phyloP scores from a whole-genome alignment of 1,284 basidiomycete species.

The Fomes fomentarius region DNA sequence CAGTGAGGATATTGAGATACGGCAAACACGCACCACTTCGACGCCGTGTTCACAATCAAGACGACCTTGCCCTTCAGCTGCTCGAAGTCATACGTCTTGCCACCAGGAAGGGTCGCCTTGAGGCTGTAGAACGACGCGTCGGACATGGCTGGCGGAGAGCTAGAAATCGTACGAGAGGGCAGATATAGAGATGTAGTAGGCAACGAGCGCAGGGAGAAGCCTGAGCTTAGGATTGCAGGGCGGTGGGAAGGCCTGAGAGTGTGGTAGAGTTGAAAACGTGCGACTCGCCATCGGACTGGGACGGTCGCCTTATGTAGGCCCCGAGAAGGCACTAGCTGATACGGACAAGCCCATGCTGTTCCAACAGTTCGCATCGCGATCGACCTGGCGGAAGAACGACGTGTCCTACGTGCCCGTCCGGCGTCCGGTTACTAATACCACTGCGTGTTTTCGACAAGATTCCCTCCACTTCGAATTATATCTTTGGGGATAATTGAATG shows the following conservation, averaged over 20 bases:
- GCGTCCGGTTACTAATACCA: no score
- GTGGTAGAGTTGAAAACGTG: background rate
- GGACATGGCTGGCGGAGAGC: conserved; percentile 18
- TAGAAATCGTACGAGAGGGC: conserved; percentile 7
- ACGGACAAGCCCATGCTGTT: no score
- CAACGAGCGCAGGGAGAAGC: background rate
- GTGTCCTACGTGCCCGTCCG: no score
- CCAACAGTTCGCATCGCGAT: no score
- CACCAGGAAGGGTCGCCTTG: conserved; percentile 60
- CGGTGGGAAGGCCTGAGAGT: background rate
- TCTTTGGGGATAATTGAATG: no score
- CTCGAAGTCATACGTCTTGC: conserved; percentile 60
- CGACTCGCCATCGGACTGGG: background rate
- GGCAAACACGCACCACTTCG: conserved; percentile 59
- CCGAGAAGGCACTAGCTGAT: no score
- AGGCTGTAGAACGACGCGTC: conserved; percentile 57
- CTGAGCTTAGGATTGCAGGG: background rate
- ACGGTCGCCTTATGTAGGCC: no score
- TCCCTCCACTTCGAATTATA: no score
- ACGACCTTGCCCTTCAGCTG: conserved; percentile 77
- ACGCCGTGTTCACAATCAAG: conserved; percentile 75
- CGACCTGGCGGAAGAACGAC: no score
- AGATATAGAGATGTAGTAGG: background rate
- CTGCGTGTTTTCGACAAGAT: no score
- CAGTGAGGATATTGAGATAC: background rate